phyloP scores from a whole-genome alignment of 1,284 basidiomycete species.

The Heterobasidion irregulare region DNA sequence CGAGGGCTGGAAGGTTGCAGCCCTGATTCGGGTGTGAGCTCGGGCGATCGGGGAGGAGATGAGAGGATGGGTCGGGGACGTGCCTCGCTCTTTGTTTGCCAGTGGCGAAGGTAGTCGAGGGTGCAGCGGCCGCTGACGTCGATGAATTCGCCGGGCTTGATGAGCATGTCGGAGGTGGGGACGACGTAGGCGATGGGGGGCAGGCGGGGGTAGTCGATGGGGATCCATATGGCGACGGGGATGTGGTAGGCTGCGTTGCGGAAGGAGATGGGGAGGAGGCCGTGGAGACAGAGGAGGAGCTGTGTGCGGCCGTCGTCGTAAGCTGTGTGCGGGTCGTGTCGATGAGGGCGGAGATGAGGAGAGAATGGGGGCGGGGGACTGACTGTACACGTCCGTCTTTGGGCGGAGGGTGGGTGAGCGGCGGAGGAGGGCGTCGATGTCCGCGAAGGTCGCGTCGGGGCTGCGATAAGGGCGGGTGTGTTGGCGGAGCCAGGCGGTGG shows the following conservation, averaged over 20 bases:
- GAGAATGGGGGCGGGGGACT: conserved; percentile 16
- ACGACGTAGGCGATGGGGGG: conserved; percentile 92
- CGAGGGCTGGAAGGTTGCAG: conserved; percentile 56
- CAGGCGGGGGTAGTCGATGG: conserved; percentile 70
- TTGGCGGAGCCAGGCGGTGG: conserved; percentile 57
- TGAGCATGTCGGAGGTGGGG: conserved; percentile 89
- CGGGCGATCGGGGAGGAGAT: conserved; percentile 5
- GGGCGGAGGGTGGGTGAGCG: conserved; percentile 66
- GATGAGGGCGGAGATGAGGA: conserved; percentile 6
- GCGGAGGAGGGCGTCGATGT: conserved; percentile 61
- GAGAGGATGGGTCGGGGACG: conserved; percentile 15
- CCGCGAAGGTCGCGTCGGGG: conserved; percentile 42
- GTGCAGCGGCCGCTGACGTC: conserved; percentile 78
- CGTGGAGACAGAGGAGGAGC: conserved; percentile 84
- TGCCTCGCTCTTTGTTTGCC: conserved; percentile 84
- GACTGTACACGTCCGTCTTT: conserved; percentile 93
- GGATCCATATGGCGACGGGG: conserved; percentile 85
- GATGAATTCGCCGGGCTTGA: conserved; percentile 69
- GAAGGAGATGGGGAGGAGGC: conserved; percentile 85
- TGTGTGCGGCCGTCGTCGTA: conserved; percentile 94
- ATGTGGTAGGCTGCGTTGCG: conserved; percentile 84
- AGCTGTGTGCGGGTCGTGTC: conserved; percentile 36
- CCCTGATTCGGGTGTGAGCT: conserved; percentile 35
- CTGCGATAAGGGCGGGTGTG: conserved; percentile 59
- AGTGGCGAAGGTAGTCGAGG: conserved; percentile 64